phyloP scores from a whole-genome alignment of 257 asterid species.

The Petunia axillaris region DNA sequence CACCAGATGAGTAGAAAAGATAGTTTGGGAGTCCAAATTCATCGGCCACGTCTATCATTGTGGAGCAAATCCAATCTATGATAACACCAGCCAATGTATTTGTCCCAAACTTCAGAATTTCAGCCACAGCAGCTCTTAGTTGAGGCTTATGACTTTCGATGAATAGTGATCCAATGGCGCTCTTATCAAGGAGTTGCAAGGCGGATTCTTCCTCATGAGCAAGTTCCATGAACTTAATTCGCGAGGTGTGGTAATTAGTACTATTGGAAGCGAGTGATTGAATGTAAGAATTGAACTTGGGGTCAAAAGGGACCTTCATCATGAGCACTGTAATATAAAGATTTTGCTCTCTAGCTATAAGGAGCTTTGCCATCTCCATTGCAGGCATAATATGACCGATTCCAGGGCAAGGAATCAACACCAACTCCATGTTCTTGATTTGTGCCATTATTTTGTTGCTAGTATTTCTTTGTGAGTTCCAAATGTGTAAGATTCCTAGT shows the following conservation, averaged over 20 bases:
- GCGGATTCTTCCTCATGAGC: too few relatives aligned
- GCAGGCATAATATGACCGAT: constrained; percentile 18
- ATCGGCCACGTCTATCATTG: constrained; percentile 45
- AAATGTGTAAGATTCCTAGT: too few relatives aligned
- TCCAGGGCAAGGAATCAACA: constrained; percentile 11
- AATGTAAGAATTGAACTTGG: constrained; percentile 30
- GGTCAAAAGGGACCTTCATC: constrained; percentile 36
- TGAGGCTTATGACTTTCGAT: constrained; percentile 33
- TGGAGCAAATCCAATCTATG: constrained; percentile 29
- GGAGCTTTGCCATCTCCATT: constrained; percentile 40
- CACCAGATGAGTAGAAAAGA: constrained; percentile 30
- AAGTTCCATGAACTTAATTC: neutral
- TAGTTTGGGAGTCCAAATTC: constrained; percentile 37
- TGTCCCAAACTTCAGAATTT: neutral
- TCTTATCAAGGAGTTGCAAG: neutral
- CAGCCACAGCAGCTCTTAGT: constrained; percentile 26
- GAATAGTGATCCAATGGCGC: neutral
- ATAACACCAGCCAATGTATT: constrained; percentile 23
- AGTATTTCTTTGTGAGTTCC: too few relatives aligned
- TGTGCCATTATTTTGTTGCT: too few relatives aligned
- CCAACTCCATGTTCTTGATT: neutral
- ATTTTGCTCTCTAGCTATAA: constrained; percentile 35
- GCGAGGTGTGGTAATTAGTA: constrained; percentile 9
- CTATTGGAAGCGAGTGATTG: constrained; percentile 35
- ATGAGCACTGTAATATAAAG: constrained; percentile 46